phyloP scores from a whole-genome alignment of 495 filamentous ascomycete genomes.

The Amniculicola lignicola region DNA sequence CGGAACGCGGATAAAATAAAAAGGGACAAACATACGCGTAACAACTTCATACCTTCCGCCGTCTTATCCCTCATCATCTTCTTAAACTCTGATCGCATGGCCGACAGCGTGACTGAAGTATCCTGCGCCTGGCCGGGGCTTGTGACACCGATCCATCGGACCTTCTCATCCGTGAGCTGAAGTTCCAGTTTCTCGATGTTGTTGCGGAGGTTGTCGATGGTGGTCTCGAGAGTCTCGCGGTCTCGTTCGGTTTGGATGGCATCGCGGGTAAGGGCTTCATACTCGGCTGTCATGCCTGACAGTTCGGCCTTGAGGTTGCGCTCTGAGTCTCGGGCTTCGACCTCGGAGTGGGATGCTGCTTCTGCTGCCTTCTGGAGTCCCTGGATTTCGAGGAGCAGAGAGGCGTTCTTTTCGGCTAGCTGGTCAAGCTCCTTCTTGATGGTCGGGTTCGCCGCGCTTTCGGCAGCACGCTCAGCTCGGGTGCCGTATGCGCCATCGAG shows the following conservation, averaged over 20 bases:
- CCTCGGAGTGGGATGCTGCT: constrained; percentile 21
- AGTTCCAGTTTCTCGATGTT: constrained; percentile 65
- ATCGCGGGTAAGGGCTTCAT: constrained; percentile 82
- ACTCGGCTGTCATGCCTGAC: constrained; percentile 74
- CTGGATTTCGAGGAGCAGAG: constrained; percentile 48
- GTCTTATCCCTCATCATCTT: constrained; percentile 87
- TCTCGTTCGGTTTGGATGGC: constrained; percentile 86
- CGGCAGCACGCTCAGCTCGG: constrained; percentile 41
- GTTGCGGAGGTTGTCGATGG: constrained; percentile 68
- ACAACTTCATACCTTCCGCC: constrained; percentile 62
- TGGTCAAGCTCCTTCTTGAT: constrained; percentile 46
- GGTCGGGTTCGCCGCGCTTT: constrained; percentile 33
- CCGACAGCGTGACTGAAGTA: constrained; percentile 66
- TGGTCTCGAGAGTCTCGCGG: constrained; percentile 68
- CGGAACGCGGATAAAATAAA: constrained; percentile 6
- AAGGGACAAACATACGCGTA: constrained; percentile 56
- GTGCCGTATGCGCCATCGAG: constrained; percentile 84
- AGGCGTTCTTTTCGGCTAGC: constrained; percentile 57
- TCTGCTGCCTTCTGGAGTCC: constrained; percentile 30
- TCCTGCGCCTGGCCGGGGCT: constrained; percentile 43
- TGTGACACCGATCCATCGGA: constrained; percentile 64
- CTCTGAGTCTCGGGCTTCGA: constrained; percentile 37
- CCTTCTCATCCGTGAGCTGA: constrained; percentile 67
- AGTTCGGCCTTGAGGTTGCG: constrained; percentile 74
- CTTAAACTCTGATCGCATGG: constrained; percentile 78